Base-by-base conservation (phyloP, 495 filamentous ascomycete species). In the Hypoxylon crocopeplum region DNA sequence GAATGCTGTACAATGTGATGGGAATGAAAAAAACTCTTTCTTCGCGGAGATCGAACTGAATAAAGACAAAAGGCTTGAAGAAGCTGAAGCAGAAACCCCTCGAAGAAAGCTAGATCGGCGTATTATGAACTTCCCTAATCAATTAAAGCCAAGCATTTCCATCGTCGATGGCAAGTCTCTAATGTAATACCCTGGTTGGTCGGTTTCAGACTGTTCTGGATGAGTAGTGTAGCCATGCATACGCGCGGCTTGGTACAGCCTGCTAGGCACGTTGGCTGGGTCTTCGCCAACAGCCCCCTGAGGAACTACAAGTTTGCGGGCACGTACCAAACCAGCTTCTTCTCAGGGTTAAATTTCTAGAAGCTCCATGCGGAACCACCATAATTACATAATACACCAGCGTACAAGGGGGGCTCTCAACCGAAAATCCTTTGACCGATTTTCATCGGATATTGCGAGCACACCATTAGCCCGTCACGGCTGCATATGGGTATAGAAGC, bases 21-120 rank as follows among this genome's bases (percentile, higher is more conserved):
- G 19, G 15, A 42, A 21, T 21, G 33, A 29, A 37, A 21, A 38
- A 12, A 30, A 38, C 40, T 10, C 56, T 56, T 39, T 62, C 59
- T 27, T 58, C 56, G 30, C 1, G 30, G 30, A 16, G n/a, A 36
- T 22, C 30, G 27, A 48, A 17, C 19, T 36, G 19, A n/a, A 36
- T 36, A 36, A 48, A 34, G 45, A 30, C 17, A 17, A 20, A 13
- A 2, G 33, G 25, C 20, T 17, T 10, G 12, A 25, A 47, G 25
- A 48, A 17, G 8, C n/a, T 48, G 45, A 48, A 15, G 17, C 7
- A 13, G 2, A 12, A 48, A 19, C 32, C 20, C 22, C n/a, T 5
- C 7, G 20, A 29, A n/a, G 10, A 37, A 33, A 22, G 46, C 46
- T 10, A n/a, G 4, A 29, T 48, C 7, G 46, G 12, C 33, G 12